Evolutionary conservation across 1,284 basidiomycete genomes (phyloP).

Genomic region (Rhodofomes roseus): DNA sequence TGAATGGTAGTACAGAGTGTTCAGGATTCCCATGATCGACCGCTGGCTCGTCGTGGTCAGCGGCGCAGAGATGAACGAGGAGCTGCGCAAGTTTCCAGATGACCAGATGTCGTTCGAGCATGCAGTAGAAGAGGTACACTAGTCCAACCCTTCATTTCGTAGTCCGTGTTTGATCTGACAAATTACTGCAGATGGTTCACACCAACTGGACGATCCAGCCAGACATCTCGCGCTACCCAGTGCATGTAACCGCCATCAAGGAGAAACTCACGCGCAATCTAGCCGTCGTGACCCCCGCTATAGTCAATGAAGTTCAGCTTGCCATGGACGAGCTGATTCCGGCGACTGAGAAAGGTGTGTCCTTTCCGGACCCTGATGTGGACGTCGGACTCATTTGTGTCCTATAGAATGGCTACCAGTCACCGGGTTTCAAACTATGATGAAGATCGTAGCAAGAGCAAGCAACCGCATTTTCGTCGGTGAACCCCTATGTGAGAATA

Average conservation of each 20-base stretch:
- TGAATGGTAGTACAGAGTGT: slow-evolving; percentile 12
- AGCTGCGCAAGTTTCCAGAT: slow-evolving; percentile 29
- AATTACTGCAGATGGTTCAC: slow-evolving; percentile 11
- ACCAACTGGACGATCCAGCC: slow-evolving; percentile 22
- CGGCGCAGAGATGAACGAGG: slow-evolving; percentile 24
- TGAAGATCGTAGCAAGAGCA: not conserved
- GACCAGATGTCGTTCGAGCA: slow-evolving; percentile 26
- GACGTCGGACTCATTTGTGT: no score
- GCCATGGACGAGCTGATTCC: slow-evolving; percentile 10
- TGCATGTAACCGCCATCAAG: slow-evolving; percentile 24
- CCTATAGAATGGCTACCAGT: not conserved
- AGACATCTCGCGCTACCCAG: slow-evolving; percentile 18
- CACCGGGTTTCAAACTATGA: not conserved
- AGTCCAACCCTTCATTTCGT: not conserved
- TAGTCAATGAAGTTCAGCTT: slow-evolving; percentile 15
- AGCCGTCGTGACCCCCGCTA: slow-evolving; percentile 11
- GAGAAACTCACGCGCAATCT: slow-evolving; percentile 21
- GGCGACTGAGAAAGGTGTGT: slow-evolving; percentile 9
- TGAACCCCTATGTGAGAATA: not conserved
- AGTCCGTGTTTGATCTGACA: slow-evolving; percentile 5
- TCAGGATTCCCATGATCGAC: slow-evolving; percentile 37
- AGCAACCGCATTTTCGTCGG: not conserved
- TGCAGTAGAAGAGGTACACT: slow-evolving; percentile 25
- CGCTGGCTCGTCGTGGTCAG: slow-evolving; percentile 28
- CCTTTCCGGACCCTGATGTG: not conserved